These are phyloP conservation scores for Pleurozium schreberi DNA, from an alignment of 225 moss, liverwort and hornwort species.

Conservation along the genomic window DNA sequence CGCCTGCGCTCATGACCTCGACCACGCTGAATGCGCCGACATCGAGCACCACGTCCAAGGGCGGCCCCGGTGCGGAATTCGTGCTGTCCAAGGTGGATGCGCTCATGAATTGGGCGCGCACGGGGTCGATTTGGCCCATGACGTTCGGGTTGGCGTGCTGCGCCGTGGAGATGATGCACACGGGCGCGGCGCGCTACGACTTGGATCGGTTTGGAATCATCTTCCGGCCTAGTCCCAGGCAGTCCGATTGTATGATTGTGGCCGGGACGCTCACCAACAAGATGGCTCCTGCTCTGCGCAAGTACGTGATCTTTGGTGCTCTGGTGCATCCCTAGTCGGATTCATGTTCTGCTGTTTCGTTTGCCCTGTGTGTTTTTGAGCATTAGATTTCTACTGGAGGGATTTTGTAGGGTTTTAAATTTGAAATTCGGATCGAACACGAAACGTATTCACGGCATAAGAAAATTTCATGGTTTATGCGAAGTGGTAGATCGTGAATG, in stretches of 20 bases:
- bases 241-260: constrained; percentile 86
- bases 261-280: constrained; percentile 88
- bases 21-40: constrained; percentile 41
- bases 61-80: constrained; percentile 54
- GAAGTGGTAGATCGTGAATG: background rate
- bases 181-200: constrained; percentile 72
- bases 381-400: background rate
- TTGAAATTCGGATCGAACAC: background rate
- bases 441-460: no score
- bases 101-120: constrained; percentile 92
- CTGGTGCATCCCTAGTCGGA: background rate
- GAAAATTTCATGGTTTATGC: background rate
- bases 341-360: background rate
- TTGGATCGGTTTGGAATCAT: constrained; percentile 84
- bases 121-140: constrained; percentile 86
- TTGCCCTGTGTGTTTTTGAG: background rate
- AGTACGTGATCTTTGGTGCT: constrained; percentile 23
- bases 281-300: constrained; percentile 89
- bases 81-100: constrained; percentile 82
- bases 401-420: background rate
- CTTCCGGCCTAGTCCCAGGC: constrained; percentile 66
- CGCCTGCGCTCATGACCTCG: constrained; percentile 20
- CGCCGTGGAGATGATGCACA: constrained; percentile 90
- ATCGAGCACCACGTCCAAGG: constrained; percentile 21
- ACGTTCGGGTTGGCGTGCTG: constrained; percentile 85